These are phyloP conservation scores for Scolecobasidium constrictum DNA, from an alignment of 2,329 filamentous ascomycete species.

Conservation along the genomic window DNA sequence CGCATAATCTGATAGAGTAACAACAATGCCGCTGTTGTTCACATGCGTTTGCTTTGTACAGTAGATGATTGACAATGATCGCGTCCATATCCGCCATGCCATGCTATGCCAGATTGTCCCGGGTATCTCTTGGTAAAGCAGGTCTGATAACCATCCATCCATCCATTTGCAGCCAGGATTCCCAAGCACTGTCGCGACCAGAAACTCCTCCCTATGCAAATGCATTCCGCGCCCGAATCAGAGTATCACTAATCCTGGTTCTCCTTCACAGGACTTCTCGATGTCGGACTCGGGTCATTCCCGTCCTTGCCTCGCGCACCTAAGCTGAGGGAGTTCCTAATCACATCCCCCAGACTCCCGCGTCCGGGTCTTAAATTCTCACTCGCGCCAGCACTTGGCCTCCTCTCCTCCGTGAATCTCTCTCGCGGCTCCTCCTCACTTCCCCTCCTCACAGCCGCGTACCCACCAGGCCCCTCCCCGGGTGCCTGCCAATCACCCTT, in stretches of 20 bases:
- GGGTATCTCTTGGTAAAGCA: too few relatives aligned
- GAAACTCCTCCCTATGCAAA: too few relatives aligned
- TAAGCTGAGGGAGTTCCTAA: constrained; percentile 1
- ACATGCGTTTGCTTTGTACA: too few relatives aligned
- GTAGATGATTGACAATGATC: too few relatives aligned
- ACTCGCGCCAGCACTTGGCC: not conserved
- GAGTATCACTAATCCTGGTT: not conserved
- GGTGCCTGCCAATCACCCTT: constrained; percentile 24
- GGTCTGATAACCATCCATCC: too few relatives aligned
- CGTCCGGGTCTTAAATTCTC: not conserved
- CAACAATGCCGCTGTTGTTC: too few relatives aligned
- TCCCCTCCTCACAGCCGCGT: constrained; percentile 9
- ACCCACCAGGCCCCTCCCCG: constrained; percentile 15
- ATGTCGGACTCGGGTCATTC: not conserved
- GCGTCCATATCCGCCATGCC: too few relatives aligned
- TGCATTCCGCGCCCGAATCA: too few relatives aligned
- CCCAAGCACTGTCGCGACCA: too few relatives aligned
- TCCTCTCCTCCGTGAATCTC: not conserved
- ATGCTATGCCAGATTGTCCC: too few relatives aligned
- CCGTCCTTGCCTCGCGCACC: not conserved
- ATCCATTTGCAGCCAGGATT: too few relatives aligned
- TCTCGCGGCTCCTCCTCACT: constrained; percentile 11
- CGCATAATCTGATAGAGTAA: too few relatives aligned
- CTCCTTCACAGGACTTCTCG: not conserved
- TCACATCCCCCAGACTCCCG: not conserved